These are phyloP conservation scores for Dioscorea cayenensis DNA, from an alignment of 116 monocot genomes.

Conservation along the genomic window DNA sequence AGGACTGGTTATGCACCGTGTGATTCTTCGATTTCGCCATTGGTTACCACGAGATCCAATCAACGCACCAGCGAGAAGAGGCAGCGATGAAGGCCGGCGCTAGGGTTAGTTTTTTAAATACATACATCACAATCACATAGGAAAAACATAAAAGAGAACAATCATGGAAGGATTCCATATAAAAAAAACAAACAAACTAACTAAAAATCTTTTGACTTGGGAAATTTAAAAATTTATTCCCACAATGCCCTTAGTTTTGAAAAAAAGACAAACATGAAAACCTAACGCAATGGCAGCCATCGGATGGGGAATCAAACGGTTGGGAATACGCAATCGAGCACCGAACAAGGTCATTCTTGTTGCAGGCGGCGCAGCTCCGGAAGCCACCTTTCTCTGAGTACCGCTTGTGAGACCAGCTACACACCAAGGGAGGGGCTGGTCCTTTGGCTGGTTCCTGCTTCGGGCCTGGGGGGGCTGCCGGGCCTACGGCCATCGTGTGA, in stretches of 20 bases:
- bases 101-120: background rate
- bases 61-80: no score
- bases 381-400: slow-evolving; percentile 12
- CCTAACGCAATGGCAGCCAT: background rate
- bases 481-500: no score
- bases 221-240: background rate
- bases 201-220: no score
- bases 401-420: slow-evolving; percentile 6
- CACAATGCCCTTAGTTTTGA: background rate
- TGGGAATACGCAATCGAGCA: slow-evolving; percentile 3
- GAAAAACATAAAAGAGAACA: background rate
- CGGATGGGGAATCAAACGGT: background rate
- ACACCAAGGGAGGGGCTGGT: no score
- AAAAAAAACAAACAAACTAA: no score
- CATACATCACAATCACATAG: background rate
- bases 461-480: no score
- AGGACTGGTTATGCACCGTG: slow-evolving; percentile 79
- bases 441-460: no score
- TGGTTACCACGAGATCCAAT: background rate
- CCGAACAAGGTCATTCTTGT: slow-evolving; percentile 13
- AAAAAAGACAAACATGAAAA: background rate
- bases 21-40: slow-evolving; percentile 96
- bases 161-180: no score
- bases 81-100: no score
- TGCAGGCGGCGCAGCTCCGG: slow-evolving; percentile 10